Conservation (phyloP, 2,329 filamentous ascomycete species). For the Raffaelea deltoideospora region DNA sequence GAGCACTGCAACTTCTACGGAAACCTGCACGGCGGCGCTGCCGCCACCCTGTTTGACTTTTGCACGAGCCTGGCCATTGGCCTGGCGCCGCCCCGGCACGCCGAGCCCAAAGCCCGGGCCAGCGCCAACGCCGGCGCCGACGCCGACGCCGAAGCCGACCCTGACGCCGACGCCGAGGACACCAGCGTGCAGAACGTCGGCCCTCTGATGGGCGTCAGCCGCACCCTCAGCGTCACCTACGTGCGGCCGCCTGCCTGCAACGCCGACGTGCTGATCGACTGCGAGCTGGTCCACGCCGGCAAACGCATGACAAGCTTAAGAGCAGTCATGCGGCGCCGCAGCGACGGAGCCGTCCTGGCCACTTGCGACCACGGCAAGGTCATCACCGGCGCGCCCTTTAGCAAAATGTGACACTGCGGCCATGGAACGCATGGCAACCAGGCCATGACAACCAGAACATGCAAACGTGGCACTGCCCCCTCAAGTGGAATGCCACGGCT, state of each 20-base stretch:
- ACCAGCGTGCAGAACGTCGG: conserved; percentile 19
- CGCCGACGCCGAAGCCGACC: background rate
- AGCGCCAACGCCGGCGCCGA: background rate
- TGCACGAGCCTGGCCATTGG: conserved; percentile 44
- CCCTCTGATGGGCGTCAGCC: conserved; percentile 45
- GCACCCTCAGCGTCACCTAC: conserved; percentile 53
- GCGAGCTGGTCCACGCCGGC: conserved; percentile 43
- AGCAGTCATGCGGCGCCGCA: conserved; percentile 37
- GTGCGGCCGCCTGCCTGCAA: conserved; percentile 43
- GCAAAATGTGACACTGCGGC: conserved; percentile 2
- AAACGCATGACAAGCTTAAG: conserved; percentile 35
- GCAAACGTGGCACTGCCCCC: too few relatives aligned
- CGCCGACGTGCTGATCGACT: conserved; percentile 34
- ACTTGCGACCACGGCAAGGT: conserved; percentile 51
- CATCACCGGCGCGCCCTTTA: conserved; percentile 17
- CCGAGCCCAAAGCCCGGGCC: too few relatives aligned
- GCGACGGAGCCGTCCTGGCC: conserved; percentile 36
- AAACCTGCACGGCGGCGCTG: conserved; percentile 48
- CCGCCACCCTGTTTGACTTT: conserved; percentile 52
- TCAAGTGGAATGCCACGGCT: too few relatives aligned
- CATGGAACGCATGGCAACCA: too few relatives aligned
- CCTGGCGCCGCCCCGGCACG: conserved; percentile 40
- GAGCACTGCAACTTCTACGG: conserved; percentile 36
- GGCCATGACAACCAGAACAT: too few relatives aligned
- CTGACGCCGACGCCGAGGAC: background rate